Conservation (phyloP, 2,329 filamentous ascomycete genomes). For the Arthrobotrys sphaeroides region DNA sequence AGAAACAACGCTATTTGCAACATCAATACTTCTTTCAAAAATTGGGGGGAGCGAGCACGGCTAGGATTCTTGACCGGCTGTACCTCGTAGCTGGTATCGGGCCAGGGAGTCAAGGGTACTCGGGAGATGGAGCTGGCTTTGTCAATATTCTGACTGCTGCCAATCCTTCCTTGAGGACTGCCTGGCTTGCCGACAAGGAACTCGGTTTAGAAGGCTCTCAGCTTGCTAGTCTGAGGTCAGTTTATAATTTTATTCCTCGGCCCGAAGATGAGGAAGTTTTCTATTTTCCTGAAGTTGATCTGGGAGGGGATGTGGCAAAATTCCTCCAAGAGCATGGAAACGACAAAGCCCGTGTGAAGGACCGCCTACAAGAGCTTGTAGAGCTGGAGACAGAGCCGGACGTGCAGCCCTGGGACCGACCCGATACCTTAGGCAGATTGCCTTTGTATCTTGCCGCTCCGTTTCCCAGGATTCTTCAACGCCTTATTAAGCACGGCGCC, state of each 20-base stretch:
- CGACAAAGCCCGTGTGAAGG: background rate
- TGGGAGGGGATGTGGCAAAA: background rate
- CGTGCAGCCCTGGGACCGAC: background rate
- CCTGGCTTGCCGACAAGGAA: background rate
- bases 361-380: background rate
- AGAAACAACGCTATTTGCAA: background rate
- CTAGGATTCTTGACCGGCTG: background rate
- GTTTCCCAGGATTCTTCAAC: constrained; percentile 1
- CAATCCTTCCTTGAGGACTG: background rate
- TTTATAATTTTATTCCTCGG: background rate
- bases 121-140: too few species aligned
- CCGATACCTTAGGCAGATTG: background rate
- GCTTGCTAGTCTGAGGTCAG: background rate
- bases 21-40: background rate
- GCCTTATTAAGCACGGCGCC: background rate
- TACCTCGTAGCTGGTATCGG: background rate
- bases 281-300: background rate
- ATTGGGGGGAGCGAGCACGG: background rate
- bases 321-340: background rate
- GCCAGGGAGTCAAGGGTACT: too few species aligned
- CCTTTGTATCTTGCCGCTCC: constrained; percentile 7
- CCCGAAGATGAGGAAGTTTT: background rate
- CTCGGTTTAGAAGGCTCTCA: background rate
- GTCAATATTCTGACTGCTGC: background rate
- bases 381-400: background rate